phyloP scores from a whole-genome alignment of 1,139 yeast species.

The Hanseniaspora uvarum region DNA sequence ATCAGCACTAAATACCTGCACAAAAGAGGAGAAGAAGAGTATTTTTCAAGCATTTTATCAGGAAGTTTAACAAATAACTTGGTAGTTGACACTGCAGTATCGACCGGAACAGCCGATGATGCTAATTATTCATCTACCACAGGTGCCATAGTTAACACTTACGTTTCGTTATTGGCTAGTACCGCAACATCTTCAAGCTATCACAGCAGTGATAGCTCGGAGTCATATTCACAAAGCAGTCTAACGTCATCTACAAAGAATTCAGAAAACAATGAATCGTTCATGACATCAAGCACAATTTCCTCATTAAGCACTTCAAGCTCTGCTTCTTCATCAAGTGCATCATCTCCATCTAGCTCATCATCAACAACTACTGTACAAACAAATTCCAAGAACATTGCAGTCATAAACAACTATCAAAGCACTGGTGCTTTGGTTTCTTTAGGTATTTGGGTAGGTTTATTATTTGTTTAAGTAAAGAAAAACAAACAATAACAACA shows the following conservation, averaged over 20 bases:
- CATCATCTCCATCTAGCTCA: too few relatives aligned
- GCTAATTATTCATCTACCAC: background rate
- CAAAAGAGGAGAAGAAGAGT: background rate
- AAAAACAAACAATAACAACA: background rate
- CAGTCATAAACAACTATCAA: background rate
- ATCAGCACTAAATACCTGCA: background rate
- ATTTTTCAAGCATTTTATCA: conserved; percentile 8
- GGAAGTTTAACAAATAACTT: conserved; percentile 5
- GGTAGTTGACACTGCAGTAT: background rate
- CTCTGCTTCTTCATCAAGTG: background rate
- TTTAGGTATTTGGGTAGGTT: background rate
- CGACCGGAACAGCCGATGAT: background rate
- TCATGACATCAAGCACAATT: background rate
- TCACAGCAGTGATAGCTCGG: background rate
- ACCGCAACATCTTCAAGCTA: background rate
- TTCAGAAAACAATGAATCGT: background rate
- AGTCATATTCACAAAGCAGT: background rate
- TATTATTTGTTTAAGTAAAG: background rate
- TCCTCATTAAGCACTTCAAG: too few relatives aligned
- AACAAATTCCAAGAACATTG: background rate
- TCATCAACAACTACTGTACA: background rate
- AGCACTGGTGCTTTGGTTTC: background rate
- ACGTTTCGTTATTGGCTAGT: background rate
- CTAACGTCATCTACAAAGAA: background rate
- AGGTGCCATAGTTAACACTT: background rate